Conservation (phyloP, 2,329 filamentous ascomycete genomes). For the Fusarium cicatricum region DNA sequence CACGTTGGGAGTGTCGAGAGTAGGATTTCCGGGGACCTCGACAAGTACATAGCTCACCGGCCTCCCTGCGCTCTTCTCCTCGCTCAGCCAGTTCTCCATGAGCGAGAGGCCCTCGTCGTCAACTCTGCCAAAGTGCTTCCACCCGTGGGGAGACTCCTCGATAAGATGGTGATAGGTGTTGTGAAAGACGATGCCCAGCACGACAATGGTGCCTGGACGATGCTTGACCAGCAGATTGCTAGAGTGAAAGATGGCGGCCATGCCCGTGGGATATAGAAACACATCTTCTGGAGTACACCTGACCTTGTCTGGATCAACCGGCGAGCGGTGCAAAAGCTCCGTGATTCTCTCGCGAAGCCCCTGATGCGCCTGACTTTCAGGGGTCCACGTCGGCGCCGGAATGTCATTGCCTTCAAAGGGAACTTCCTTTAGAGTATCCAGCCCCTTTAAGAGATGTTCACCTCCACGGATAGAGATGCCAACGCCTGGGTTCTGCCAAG, state of each 20-base stretch:
- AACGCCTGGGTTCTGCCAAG: conserved; percentile 57
- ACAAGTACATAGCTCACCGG: conserved; percentile 56
- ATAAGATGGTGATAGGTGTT: conserved; percentile 58
- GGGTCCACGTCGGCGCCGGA: conserved; percentile 51
- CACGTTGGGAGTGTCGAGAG: conserved; percentile 46
- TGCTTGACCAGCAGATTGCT: conserved; percentile 50
- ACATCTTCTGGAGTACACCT: conserved; percentile 51
- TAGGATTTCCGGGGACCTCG: conserved; percentile 54
- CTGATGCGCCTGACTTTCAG: conserved; percentile 49
- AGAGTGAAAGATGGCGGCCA: conserved; percentile 59
- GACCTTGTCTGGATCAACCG: conserved; percentile 43
- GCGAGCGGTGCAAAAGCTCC: conserved; percentile 52
- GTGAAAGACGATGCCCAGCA: conserved; percentile 62
- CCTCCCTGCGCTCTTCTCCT: conserved; percentile 49
- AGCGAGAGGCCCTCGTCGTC: conserved; percentile 51
- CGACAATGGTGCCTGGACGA: conserved; percentile 48
- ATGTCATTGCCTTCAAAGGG: conserved; percentile 36
- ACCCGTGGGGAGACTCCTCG: conserved; percentile 53
- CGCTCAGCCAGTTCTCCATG: conserved; percentile 56
- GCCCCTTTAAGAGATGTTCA: conserved; percentile 51
- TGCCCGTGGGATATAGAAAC: conserved; percentile 62
- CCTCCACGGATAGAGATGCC: conserved; percentile 57
- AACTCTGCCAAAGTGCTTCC: conserved; percentile 58
- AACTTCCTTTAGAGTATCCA: conserved; percentile 48
- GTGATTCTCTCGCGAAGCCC: conserved; percentile 52